These are phyloP conservation scores for Fraxinus platypoda DNA, from an alignment of 305 asterid genomes.

Conservation along the genomic window DNA sequence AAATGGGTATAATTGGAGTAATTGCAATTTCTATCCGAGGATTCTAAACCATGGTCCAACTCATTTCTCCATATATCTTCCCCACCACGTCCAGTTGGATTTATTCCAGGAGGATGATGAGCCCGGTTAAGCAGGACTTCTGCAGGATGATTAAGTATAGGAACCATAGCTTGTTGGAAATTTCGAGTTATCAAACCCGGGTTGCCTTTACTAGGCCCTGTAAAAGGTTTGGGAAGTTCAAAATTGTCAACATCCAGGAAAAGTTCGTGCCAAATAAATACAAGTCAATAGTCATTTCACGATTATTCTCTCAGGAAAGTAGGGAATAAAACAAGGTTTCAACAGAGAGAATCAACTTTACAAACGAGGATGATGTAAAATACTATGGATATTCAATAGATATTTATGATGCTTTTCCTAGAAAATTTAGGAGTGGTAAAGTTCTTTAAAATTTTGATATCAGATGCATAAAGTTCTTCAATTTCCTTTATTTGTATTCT, in stretches of 20 bases:
- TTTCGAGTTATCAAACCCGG: slow-evolving; percentile 32
- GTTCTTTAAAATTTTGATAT: too few species aligned
- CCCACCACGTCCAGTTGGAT: slow-evolving; percentile 34
- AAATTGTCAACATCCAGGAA: not conserved
- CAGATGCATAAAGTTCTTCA: not conserved
- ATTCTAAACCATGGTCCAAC: slow-evolving; percentile 37
- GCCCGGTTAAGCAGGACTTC: slow-evolving; percentile 38
- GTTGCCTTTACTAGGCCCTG: slow-evolving; percentile 51
- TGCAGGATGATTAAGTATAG: slow-evolving; percentile 35
- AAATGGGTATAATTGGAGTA: slow-evolving; percentile 32
- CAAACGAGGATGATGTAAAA: not conserved
- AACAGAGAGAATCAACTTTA: not conserved
- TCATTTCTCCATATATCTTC: slow-evolving; percentile 50
- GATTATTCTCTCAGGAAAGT: not conserved
- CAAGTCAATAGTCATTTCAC: not conserved
- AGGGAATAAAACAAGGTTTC: not conserved
- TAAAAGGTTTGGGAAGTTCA: slow-evolving; percentile 24
- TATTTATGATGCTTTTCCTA: not conserved
- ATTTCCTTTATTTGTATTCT: not conserved
- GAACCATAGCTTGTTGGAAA: slow-evolving; percentile 46
- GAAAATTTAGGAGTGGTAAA: not conserved
- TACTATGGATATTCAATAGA: not conserved
- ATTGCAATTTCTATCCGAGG: slow-evolving; percentile 32
- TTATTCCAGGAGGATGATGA: slow-evolving; percentile 33
- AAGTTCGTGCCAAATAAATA: not conserved